Evolutionary conservation across 768 basidiomycete species (phyloP).

Genomic region (Multifurca ochricompacta): DNA sequence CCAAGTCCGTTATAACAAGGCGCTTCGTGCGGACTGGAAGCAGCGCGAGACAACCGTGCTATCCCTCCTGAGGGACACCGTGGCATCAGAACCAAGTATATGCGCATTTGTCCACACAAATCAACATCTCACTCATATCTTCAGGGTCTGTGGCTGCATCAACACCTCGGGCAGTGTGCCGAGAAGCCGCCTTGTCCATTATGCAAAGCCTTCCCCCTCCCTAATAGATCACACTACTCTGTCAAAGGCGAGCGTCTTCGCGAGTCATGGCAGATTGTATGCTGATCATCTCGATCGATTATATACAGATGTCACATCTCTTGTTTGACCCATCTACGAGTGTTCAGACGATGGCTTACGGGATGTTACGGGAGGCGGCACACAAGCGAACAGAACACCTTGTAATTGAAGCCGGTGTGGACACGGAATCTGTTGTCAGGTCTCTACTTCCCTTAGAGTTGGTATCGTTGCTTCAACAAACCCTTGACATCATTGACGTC

Average conservation of each 20-base stretch:
- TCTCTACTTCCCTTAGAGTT: constrained; percentile 61
- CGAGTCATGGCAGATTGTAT: neutral
- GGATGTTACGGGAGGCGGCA: constrained; percentile 61
- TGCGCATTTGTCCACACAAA: neutral
- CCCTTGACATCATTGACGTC: constrained; percentile 31
- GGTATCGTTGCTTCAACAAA: constrained; percentile 49
- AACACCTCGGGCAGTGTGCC: constrained; percentile 56
- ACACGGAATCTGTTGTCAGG: constrained; percentile 48
- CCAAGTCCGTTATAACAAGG: constrained; percentile 62
- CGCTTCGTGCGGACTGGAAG: constrained; percentile 62
- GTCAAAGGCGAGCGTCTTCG: constrained; percentile 39
- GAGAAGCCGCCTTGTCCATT: constrained; percentile 59
- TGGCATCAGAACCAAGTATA: constrained; percentile 47
- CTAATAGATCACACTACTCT: constrained; percentile 59
- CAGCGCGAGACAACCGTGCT: constrained; percentile 46
- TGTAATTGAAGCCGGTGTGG: constrained; percentile 82
- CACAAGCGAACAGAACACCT: constrained; percentile 70
- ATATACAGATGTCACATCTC: constrained; percentile 67
- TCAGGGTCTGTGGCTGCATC: constrained; percentile 31
- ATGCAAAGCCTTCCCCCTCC: constrained; percentile 57
- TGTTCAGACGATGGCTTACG: constrained; percentile 74
- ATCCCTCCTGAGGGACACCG: constrained; percentile 52
- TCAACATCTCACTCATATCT: neutral
- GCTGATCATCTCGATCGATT: neutral
- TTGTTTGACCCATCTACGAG: constrained; percentile 53